Base-by-base conservation (phyloP, 371 early-diverging fungal genomes). In the Mortierella sp. region DNA sequence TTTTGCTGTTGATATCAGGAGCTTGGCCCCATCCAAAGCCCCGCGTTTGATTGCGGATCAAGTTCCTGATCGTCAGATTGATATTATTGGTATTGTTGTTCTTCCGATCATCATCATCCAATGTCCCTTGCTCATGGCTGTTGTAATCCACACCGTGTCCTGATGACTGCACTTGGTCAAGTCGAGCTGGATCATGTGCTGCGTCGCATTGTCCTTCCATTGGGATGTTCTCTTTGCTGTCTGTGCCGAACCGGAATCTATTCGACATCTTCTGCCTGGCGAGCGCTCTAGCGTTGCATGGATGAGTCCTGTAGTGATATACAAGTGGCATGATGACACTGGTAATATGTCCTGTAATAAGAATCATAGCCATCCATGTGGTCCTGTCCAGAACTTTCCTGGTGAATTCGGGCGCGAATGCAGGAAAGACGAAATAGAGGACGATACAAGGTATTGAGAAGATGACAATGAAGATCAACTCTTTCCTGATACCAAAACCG, bases 401-500 rank as follows among this genome's bases (percentile, higher is more conserved):
- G 1, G 68, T 58, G 57, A 74, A 57, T 0, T 55, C 41, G 2
- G 22, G 29, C 0, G 44, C 57, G 27, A 63, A 3, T 3, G 12
- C 24, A 0, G 76, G 76, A 1, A 76, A 29, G 21, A 44, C 9
- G 28, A 76, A 67, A 39, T 43, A 76, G 3, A 60, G 49, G 13
- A 44, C 31, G 3, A 57, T 40, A 21, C 65, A 63, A 0, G 76
- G 76, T 0, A 34, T 29, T 1, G 68, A 54, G 37, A 68, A 57
- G 13, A 60, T 10, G 19, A 69, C 57, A 28, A 57, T 48, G 34
- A 53, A 63, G 22, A 56, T 55, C 48, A 76, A 61, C 41, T 76
- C 76, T 24, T 63, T 76, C 24, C 76, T 28, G 51, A 76, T 76
- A 57, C 76, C 76, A 24, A 68, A 76, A 7, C 76, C 76, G 21